Evolutionary conservation across 495 filamentous ascomycete genomes (phyloP).

Genomic region (Podospora anserina): DNA sequence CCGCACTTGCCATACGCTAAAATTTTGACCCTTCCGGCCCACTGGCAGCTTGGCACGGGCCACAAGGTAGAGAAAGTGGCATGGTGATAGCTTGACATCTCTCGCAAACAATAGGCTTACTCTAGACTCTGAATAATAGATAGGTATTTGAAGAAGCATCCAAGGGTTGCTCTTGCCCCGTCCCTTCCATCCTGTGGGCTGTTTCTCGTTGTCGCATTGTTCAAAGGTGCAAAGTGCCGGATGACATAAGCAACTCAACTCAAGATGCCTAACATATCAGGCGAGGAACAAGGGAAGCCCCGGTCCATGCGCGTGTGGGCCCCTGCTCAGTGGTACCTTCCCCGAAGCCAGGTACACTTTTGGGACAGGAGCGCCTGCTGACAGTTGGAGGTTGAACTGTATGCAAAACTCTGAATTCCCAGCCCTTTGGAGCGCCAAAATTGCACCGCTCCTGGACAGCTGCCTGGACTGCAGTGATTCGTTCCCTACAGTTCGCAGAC

Average conservation of each 20-base stretch:
- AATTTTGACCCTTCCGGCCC: conserved; percentile 16
- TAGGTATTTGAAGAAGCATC: neutral
- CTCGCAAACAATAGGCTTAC: neutral
- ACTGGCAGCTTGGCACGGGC: conserved; percentile 16
- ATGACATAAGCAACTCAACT: conserved; percentile 4
- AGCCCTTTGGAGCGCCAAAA: neutral
- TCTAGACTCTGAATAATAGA: neutral
- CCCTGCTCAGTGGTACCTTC: conserved; percentile 2
- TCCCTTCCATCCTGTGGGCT: neutral
- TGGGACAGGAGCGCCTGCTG: conserved; percentile 1
- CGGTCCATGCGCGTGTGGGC: neutral
- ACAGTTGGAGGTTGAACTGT: neutral
- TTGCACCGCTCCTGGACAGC: conserved; percentile 2
- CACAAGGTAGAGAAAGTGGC: neutral
- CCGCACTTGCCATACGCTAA: conserved; percentile 18
- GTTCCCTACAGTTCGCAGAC: neutral
- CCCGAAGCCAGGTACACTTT: neutral
- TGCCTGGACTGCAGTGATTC: neutral
- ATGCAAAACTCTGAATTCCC: conserved; percentile 6
- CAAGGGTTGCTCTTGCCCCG: neutral
- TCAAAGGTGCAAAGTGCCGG: neutral
- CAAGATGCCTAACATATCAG: neutral
- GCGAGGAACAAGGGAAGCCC: neutral
- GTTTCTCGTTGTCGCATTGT: neutral
- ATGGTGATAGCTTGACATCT: neutral